Evolutionary conservation across 1,139 yeast species (phyloP), one percentile per base, ranked within the genome.

Genomic region (Sugiyamaella pinicola): DNA sequence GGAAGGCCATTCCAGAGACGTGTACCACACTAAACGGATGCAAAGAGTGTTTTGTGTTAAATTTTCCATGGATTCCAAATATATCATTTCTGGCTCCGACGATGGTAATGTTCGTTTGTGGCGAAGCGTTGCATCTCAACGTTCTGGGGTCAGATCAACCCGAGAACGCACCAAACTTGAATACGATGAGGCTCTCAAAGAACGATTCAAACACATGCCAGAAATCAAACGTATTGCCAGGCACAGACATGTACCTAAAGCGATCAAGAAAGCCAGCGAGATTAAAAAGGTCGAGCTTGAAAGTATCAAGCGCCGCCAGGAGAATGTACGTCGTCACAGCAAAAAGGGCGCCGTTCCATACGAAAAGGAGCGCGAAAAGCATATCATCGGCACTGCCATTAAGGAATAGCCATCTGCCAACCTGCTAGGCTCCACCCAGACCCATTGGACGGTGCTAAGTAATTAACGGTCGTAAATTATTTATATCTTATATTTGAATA

Each of bases 11-110:
- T 87, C 96, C 17, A 79, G 97, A 61, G 99, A 93, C 65, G 81
- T 95, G 46, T 93, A 95, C 70, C 99, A 93, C 66, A 95, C 99
- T 21, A 90, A 89, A 74, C 81, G 99, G 67, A 93, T 93, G 99
- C 99, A 93, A 74, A 85, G 93, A 58, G 86, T 93, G 8, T 89
- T 91, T 71, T 80, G 87, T 56, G 89, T 86, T 39, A 83, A 85
- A 60, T 95, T 78, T 69, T 82, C 96, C 7, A 88, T 89, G 79
- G 99, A 93, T 70, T 78, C 96, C 50, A 83, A 85, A 65, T 93
- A 90, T 69, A 82, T 95, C 38, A 74, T 91, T 54, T 82, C 90
- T 58, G 99, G 98, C 13, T 88, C 96, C 1, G 99, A 93, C 71
- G 99, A 93, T 69, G 95, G 97, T 61, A 95, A 95, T 69, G 83